These are phyloP conservation scores for Metschnikowia similis DNA, from an alignment of 805 yeast genomes.

Conservation along the genomic window DNA sequence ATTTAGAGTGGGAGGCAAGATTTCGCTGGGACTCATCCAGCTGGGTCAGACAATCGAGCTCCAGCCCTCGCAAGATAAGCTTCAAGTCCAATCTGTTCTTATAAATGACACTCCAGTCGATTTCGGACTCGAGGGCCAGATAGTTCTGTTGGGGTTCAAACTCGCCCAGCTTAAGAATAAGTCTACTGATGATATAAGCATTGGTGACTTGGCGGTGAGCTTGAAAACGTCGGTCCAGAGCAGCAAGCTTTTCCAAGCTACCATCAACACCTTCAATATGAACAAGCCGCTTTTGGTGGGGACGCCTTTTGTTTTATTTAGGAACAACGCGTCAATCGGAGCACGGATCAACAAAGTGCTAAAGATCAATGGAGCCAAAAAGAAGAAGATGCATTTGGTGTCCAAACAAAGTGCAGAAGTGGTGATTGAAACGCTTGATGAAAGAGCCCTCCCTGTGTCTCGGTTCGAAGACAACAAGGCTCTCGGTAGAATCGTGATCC, in stretches of 20 bases:
- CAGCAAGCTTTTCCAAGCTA: slow-evolving; percentile 25
- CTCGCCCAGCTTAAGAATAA: slow-evolving; percentile 45
- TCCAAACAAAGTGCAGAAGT: slow-evolving; percentile 59
- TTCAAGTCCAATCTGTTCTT: slow-evolving; percentile 40
- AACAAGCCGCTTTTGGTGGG: slow-evolving; percentile 76
- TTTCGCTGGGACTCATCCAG: slow-evolving; percentile 65
- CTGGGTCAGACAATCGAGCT: slow-evolving; percentile 61
- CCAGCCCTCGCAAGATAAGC: slow-evolving; percentile 47
- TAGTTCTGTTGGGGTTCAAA: slow-evolving; percentile 44
- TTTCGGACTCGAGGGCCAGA: slow-evolving; percentile 59
- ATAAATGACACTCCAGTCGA: slow-evolving; percentile 40
- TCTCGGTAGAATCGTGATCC: slow-evolving; percentile 64
- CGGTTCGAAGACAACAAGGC: slow-evolving; percentile 44
- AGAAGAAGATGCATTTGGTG: slow-evolving; percentile 52
- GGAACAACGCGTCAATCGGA: slow-evolving; percentile 70
- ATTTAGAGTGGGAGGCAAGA: slow-evolving; percentile 57
- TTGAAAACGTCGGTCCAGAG: slow-evolving; percentile 23
- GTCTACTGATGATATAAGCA: slow-evolving; percentile 52
- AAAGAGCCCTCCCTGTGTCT: slow-evolving; percentile 49
- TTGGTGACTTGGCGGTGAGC: slow-evolving; percentile 52
- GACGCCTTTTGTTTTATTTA: slow-evolving; percentile 69
- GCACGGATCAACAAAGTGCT: slow-evolving; percentile 52
- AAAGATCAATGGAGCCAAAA: slow-evolving; percentile 32
- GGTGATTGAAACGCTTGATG: slow-evolving; percentile 47
- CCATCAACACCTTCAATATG: slow-evolving; percentile 37